Percentiles rank a stretch among this genome's conserved stretches.
Evolutionary conservation across 2,329 filamentous ascomycete genomes (phyloP).

Genomic region (Colletotrichum sp.): DNA sequence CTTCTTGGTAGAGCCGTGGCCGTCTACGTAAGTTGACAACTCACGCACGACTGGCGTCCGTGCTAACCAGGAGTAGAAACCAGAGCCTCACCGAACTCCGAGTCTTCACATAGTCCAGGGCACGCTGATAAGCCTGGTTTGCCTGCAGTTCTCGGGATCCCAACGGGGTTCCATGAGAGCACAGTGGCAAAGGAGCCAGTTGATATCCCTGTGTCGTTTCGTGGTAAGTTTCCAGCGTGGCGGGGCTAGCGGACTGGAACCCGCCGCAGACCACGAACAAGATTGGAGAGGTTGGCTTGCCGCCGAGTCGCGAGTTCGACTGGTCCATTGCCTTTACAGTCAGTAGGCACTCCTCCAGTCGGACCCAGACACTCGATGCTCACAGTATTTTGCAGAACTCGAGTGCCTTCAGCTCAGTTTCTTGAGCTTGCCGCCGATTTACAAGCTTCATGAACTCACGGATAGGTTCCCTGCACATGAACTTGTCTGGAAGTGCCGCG

Average conservation of each 20-base stretch:
- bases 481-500: not conserved
- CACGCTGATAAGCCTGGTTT: not conserved
- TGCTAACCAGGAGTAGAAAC: rapidly evolving
- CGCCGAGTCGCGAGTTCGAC: not conserved
- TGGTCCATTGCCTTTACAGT: not conserved
- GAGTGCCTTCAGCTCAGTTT: not conserved
- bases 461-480: not conserved
- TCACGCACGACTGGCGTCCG: not conserved
- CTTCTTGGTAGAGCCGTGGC: not conserved
- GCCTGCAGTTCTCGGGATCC: not conserved
- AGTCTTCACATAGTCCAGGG: not conserved
- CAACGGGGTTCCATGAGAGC: not conserved
- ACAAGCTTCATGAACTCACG: not conserved
- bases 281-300: not conserved
- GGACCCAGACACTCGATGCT: not conserved
- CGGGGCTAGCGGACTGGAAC: not conserved
- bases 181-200: not conserved
- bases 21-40: not conserved
- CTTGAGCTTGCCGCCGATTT: not conserved
- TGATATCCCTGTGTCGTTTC: not conserved
- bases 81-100: not conserved
- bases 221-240: too few relatives aligned
- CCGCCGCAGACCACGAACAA: not conserved
- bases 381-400: not conserved
- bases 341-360: not conserved